A percentile compares a stretch with the other conserved stretches of the same genome.
These are phyloP conservation scores for Poa annua DNA, from an alignment of 176 grass and related monocot species.

Conservation along the genomic window DNA sequence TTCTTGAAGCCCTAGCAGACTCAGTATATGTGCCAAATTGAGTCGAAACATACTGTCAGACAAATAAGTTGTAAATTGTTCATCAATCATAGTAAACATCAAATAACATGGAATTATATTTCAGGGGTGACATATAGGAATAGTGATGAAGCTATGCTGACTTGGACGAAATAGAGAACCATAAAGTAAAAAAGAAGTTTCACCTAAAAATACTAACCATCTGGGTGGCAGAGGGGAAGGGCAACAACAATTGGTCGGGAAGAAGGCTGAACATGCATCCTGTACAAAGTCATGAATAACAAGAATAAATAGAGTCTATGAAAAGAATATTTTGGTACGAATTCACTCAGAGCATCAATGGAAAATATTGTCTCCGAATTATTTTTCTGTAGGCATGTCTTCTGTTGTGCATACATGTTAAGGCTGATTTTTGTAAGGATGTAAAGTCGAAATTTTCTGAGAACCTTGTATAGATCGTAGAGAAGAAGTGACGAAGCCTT, in stretches of 20 bases:
- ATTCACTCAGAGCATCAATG: neutral
- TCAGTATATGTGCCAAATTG: conserved; percentile 71
- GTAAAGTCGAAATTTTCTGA: neutral
- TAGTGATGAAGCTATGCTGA: neutral
- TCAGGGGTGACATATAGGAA: neutral
- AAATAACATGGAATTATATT: neutral
- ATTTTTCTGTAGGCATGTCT: neutral
- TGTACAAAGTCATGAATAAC: conserved; percentile 44
- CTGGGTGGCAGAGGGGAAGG: conserved; percentile 86
- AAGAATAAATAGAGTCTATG: neutral
- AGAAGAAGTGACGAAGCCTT: conserved; percentile 86
- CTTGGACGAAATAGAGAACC: neutral
- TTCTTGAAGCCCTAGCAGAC: conserved; percentile 84
- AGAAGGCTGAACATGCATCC: conserved; percentile 95
- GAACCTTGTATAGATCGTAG: conserved; percentile 83
- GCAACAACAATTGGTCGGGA: conserved; percentile 82
- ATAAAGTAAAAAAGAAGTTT: conserved; percentile 18
- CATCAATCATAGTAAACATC: neutral
- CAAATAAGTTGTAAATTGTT: neutral
- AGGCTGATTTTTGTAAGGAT: neutral
- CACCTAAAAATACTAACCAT: conserved; percentile 61
- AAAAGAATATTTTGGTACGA: no score
- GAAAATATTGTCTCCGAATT: neutral
- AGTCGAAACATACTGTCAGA: conserved; percentile 23
- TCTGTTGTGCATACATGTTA: neutral